Percentiles rank a stretch among this genome's conserved stretches.
phyloP scores from a whole-genome alignment of 345 rosid genomes.

The Lagerstroemia speciosa region DNA sequence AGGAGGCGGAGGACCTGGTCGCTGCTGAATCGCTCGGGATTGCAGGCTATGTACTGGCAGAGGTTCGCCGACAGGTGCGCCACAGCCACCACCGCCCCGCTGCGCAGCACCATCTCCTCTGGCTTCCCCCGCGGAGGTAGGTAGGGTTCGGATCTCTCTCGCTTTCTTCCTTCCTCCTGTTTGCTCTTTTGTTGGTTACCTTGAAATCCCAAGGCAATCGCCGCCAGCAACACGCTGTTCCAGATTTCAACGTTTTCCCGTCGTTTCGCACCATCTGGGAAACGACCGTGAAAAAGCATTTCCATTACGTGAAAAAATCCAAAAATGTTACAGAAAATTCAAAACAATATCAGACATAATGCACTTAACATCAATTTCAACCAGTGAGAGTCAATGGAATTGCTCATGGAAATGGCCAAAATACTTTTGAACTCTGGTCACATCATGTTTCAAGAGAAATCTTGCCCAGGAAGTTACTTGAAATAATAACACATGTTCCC shows the following conservation, averaged over 20 bases:
- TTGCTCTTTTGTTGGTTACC: not conserved
- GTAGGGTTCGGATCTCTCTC: not conserved
- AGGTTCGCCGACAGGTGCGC: conserved; percentile 54
- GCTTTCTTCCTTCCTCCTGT: not conserved
- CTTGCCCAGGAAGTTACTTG: no score
- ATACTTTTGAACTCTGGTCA: no score
- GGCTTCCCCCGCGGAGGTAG: not conserved
- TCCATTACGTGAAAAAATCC: no score
- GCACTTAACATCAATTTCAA: no score
- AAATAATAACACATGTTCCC: no score
- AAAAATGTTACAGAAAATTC: no score
- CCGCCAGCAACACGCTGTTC: not conserved
- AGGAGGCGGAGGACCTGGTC: conserved; percentile 51
- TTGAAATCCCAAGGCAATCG: not conserved
- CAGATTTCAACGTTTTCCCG: not conserved
- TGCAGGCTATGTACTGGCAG: conserved; percentile 79
- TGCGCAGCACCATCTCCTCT: conserved; percentile 50
- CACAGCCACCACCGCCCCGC: conserved; percentile 41
- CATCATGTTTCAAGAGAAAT: no score
- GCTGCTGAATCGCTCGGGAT: conserved; percentile 57
- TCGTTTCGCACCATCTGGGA: no score
- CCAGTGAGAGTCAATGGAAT: no score
- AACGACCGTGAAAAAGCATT: no score
- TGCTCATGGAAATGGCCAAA: no score
- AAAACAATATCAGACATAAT: no score